Conservation (phyloP, 768 basidiomycete genomes). For the Termitomyces sp. region DNA sequence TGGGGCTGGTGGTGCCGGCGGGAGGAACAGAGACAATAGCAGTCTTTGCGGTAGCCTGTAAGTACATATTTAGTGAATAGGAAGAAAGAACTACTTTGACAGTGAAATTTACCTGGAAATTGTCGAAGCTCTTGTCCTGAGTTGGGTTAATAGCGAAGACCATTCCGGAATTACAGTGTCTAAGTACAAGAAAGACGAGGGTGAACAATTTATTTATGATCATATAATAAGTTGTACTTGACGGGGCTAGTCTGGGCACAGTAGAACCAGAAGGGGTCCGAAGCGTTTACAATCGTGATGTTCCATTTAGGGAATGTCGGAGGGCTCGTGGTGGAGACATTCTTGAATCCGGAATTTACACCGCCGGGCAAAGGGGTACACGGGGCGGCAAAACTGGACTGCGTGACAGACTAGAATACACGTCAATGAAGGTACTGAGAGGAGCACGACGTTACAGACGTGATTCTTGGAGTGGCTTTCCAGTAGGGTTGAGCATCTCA, state of each 20-base stretch:
- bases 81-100: neutral
- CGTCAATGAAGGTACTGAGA: neutral
- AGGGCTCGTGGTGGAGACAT: constrained; percentile 21
- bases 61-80: neutral
- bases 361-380: constrained; percentile 38
- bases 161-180: constrained; percentile 52
- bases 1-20: neutral
- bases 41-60: constrained; percentile 1
- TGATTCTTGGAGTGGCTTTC: constrained; percentile 39
- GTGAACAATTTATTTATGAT: neutral
- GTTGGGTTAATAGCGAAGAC: constrained; percentile 57
- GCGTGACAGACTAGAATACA: constrained; percentile 43
- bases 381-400: constrained; percentile 53
- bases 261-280: constrained; percentile 58
- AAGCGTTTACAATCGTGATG: constrained; percentile 37
- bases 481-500: neutral
- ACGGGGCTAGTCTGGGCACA: constrained; percentile 39
- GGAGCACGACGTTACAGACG: constrained; percentile 10
- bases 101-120: constrained; percentile 34
- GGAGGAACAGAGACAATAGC: constrained; percentile 6
- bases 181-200: constrained; percentile 12
- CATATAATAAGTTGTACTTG: constrained; percentile 12
- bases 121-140: constrained; percentile 37
- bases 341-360: constrained; percentile 48
- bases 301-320: neutral